Evolutionary conservation across 1,284 basidiomycete species (phyloP).

Genomic region (Melampsora americana): DNA sequence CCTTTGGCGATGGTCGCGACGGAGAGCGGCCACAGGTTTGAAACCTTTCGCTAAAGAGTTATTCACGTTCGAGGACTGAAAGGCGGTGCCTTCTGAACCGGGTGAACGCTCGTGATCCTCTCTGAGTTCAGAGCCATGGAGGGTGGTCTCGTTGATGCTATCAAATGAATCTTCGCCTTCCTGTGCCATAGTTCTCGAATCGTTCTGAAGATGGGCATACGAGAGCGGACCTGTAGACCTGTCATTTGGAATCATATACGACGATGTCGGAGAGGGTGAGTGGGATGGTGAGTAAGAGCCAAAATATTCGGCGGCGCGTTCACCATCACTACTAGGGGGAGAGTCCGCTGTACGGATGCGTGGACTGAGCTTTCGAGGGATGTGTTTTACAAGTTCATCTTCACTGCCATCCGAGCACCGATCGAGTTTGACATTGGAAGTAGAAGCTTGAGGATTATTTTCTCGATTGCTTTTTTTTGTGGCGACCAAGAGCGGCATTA

Average conservation of each 20-base stretch:
- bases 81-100: neutral
- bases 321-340: slow-evolving; percentile 26
- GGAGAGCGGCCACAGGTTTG: neutral
- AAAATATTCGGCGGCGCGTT: neutral
- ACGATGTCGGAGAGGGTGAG: neutral
- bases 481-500: slow-evolving; percentile 5
- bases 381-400: neutral
- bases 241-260: neutral
- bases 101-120: neutral
- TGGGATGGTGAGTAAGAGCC: slow-evolving; percentile 11
- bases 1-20: slow-evolving; percentile 7
- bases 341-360: slow-evolving; percentile 27
- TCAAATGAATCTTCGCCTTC: slow-evolving; percentile 25
- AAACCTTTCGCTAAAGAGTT: neutral
- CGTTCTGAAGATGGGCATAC: neutral
- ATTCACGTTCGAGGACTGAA: neutral
- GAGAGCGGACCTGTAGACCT: neutral
- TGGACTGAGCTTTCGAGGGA: neutral
- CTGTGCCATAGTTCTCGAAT: neutral
- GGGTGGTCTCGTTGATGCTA: neutral
- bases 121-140: neutral
- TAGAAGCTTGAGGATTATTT: neutral
- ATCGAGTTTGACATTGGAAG: neutral
- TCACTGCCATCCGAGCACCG: neutral
- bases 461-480: slow-evolving; percentile 20